A percentile compares a stretch with the other conserved stretches of the same genome.
Evolutionary conservation across 208 protist species (phyloP).

Genomic region (Eutreptiella sp.): DNA sequence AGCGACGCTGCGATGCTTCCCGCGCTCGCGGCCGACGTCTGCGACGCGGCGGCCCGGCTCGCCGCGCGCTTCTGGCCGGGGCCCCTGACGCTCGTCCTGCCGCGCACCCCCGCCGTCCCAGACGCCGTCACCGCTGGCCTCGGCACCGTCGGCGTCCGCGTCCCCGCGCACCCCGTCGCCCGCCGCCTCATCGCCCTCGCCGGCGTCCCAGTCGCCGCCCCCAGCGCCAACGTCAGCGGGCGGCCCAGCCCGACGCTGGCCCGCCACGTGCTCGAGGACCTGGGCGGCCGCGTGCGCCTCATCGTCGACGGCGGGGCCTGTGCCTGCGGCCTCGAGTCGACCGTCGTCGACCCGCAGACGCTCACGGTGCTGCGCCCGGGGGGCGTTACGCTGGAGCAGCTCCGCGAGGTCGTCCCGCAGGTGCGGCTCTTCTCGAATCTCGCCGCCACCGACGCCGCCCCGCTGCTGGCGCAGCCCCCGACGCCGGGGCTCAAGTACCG

Average conservation of each 20-base stretch:
- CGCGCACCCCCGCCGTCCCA: slow-evolving; percentile 51
- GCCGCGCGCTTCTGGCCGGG: slow-evolving; percentile 75
- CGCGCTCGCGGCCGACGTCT: slow-evolving; percentile 57
- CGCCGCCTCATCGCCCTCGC: slow-evolving; percentile 55
- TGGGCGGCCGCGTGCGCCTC: slow-evolving; percentile 61
- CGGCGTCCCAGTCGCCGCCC: slow-evolving; percentile 70
- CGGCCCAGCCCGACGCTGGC: slow-evolving; percentile 80
- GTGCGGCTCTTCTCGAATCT: too few relatives aligned
- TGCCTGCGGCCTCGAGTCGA: slow-evolving; percentile 82
- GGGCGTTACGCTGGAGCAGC: slow-evolving; percentile 14
- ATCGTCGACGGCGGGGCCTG: slow-evolving; percentile 77
- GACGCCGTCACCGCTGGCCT: slow-evolving; percentile 68
- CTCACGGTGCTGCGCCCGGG: slow-evolving; percentile 8
- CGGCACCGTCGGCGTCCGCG: slow-evolving; percentile 72
- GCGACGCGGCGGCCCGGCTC: slow-evolving; percentile 59
- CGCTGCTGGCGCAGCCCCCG: too few relatives aligned
- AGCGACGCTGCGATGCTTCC: slow-evolving; percentile 41
- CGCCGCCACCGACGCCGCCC: too few relatives aligned
- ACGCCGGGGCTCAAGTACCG: too few relatives aligned
- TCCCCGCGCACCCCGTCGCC: slow-evolving; percentile 62
- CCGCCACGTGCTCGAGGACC: slow-evolving; percentile 76
- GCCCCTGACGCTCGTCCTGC: slow-evolving; percentile 79
- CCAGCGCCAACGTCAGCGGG: slow-evolving; percentile 84
- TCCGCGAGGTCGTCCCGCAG: background rate
- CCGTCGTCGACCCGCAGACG: slow-evolving; percentile 49